Evolutionary conservation across 2,329 filamentous ascomycete species (phyloP), one percentile per base, ranked within the genome.

Genomic region (Fusarium lateritium): DNA sequence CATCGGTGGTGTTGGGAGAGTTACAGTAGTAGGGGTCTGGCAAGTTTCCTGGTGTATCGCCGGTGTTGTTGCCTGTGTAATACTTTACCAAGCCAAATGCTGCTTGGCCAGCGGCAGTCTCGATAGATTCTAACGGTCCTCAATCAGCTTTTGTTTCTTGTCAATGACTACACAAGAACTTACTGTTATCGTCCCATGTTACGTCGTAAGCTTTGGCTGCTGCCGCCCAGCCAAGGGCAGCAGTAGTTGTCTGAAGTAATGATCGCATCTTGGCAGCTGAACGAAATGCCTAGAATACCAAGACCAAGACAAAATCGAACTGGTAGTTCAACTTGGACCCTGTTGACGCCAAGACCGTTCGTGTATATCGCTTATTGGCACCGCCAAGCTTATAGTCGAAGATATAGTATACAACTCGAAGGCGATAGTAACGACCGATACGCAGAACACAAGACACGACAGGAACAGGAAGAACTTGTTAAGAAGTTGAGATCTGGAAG

Each of bases 11-110:
- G 26, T 26, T 17, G 81, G 31, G 82, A 26, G 77, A 79, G 79
- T 83, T 79, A 81, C 91, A 94, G 77, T 90, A 92, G 72, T 91
- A 91, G 17, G 86, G 86, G 52, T 83, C 81, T 15, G 87, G 87
- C 45, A 89, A 76, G 76, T 89, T 89, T 28, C 87, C 87, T 3
- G 87, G 84, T 0, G 80, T 80, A 68, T 89, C 86, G 58, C 87
- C 87, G 0, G 87, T 88, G 70, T 86, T 84, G 77, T 89, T 88
- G 59, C 87, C 87, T 1, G 83, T 84, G 69, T 87, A 87, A 71
- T 79, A 87, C 42, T 80, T 83, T 73, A 85, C 78, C 52, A 86
- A 65, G 22, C 82, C 83, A 55, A 77, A 84, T 28, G 83, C 84
- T 56, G 85, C 80, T 19, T 82, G 84, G 50, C 77, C 76, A 4